A percentile compares a stretch with the other conserved stretches of the same genome.
These are phyloP conservation scores for Ustanciosporium gigantosporum DNA, from an alignment of 1,284 basidiomycete genomes.

Conservation along the genomic window DNA sequence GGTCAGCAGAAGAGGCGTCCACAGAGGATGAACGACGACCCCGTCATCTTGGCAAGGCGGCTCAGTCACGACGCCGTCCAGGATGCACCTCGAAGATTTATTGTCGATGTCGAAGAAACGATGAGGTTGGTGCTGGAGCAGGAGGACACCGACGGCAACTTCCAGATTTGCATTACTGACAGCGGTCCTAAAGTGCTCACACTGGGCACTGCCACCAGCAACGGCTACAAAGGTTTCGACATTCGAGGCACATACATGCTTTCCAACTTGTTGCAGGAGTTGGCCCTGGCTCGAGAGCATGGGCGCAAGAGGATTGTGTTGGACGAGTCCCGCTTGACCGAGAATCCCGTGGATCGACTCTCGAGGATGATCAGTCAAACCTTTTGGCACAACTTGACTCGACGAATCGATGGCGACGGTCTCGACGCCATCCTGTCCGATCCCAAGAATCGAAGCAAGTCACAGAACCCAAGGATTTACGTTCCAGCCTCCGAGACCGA, in stretches of 20 bases:
- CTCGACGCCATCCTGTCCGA: constrained; percentile 94
- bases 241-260: constrained; percentile 83
- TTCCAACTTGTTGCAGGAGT: constrained; percentile 96
- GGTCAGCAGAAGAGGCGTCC: constrained; percentile 57
- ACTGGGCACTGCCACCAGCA: constrained; percentile 92
- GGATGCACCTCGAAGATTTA: constrained; percentile 68
- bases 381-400: constrained; percentile 96
- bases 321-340: constrained; percentile 92
- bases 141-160: constrained; percentile 96
- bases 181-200: constrained; percentile 95
- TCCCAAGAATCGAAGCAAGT: constrained; percentile 72
- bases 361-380: constrained; percentile 97
- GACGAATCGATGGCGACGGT: constrained; percentile 94
- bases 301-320: constrained; percentile 93
- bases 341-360: constrained; percentile 94
- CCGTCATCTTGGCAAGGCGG: constrained; percentile 51
- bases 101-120: constrained; percentile 98
- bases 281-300: constrained; percentile 94
- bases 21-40: constrained; percentile 51
- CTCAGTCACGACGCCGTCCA: constrained; percentile 61
- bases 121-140: constrained; percentile 94
- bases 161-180: constrained; percentile 92
- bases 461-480: constrained; percentile 76
- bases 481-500: constrained; percentile 87
- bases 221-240: constrained; percentile 81